phyloP scores from a whole-genome alignment of 345 rosid genomes.

The Citrus reticulata region DNA sequence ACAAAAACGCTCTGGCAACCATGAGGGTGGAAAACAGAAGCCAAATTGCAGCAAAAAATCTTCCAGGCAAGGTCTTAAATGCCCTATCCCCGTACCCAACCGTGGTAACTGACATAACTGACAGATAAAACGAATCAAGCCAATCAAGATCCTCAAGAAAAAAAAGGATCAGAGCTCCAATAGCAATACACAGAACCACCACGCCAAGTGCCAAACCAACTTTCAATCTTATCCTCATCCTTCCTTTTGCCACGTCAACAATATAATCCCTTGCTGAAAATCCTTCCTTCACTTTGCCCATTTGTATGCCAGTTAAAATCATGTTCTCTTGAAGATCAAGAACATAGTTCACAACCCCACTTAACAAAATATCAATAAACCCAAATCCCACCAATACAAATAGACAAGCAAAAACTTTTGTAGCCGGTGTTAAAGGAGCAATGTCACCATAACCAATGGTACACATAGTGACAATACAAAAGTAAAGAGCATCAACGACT shows the following conservation, averaged over 20 bases:
- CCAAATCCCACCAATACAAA: conserved; percentile 75
- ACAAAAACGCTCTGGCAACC: conserved; percentile 73
- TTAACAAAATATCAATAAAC: conserved; percentile 56
- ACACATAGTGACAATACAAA: conserved; percentile 80
- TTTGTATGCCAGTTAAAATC: conserved; percentile 45
- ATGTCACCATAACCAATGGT: conserved; percentile 86
- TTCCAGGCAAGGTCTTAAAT: conserved; percentile 51
- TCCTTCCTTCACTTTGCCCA: conserved; percentile 19
- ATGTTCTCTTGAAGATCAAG: conserved; percentile 62
- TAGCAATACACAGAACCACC: conserved; percentile 55
- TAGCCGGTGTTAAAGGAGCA: conserved; percentile 55
- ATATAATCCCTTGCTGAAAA: conserved; percentile 51
- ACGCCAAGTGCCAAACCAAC: conserved; percentile 66
- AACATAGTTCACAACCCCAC: conserved; percentile 63
- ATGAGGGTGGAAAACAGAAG: conserved; percentile 64
- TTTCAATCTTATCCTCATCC: conserved; percentile 84
- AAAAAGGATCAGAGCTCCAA: conserved; percentile 50
- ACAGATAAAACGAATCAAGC: conserved; percentile 62
- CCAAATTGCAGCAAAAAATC: conserved; percentile 72
- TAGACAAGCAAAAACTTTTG: conserved; percentile 61
- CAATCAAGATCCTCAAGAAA: conserved; percentile 53
- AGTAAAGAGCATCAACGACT: conserved; percentile 71
- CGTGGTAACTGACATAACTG: conserved; percentile 81
- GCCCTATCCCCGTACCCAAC: conserved; percentile 78
- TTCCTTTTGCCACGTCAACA: conserved; percentile 59